phyloP scores from a whole-genome alignment of 345 rosid genomes.

The Alliaria petiolata region DNA sequence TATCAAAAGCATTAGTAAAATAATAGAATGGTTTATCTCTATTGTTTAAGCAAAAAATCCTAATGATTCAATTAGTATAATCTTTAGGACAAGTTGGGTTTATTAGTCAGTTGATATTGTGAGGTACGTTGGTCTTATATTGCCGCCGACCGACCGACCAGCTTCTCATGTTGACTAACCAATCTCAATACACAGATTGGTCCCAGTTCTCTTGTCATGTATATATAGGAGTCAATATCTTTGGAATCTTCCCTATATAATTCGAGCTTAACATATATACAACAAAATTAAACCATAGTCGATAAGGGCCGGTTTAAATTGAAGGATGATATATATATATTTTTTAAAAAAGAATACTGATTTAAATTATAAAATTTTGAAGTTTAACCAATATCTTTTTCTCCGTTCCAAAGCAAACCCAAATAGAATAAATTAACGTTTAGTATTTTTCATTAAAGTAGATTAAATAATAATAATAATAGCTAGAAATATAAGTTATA shows the following conservation, averaged over 20 bases:
- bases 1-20: background rate
- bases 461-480: too few relatives aligned
- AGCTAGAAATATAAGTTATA: too few relatives aligned
- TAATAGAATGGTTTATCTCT: background rate
- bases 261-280: background rate
- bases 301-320: background rate
- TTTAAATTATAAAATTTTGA: background rate
- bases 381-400: background rate
- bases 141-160: constrained; percentile 29
- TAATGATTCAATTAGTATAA: background rate
- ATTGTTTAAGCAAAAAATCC: background rate
- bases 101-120: background rate
- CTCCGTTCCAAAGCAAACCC: background rate
- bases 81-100: background rate
- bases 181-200: constrained; percentile 11
- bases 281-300: background rate
- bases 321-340: background rate
- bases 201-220: constrained; percentile 17
- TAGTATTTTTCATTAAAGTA: background rate
- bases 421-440: background rate
- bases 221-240: background rate
- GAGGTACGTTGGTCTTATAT: constrained; percentile 21
- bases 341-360: background rate
- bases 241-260: background rate
- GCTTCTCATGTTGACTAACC: constrained; percentile 26